A percentile compares a stretch with the other conserved stretches of the same genome.
Evolutionary conservation across 2,329 filamentous ascomycete genomes (phyloP).

Genomic region (Helicocarpus griseus): DNA sequence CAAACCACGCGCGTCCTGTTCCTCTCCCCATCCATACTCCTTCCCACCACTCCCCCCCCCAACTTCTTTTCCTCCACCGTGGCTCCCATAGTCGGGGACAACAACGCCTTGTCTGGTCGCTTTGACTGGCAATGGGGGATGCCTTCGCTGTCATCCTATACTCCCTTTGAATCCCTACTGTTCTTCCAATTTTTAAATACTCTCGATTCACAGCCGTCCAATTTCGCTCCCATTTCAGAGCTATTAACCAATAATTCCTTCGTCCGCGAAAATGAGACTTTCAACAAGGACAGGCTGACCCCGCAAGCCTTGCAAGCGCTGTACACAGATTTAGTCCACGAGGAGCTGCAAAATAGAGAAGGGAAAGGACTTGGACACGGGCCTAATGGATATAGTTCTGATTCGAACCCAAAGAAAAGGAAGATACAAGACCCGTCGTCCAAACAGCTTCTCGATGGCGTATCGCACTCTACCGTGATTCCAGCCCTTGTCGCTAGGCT

Average conservation of each 20-base stretch:
- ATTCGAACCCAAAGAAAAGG: constrained; percentile 55
- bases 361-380: constrained; percentile 22
- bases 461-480: constrained; percentile 57
- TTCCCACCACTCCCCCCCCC: background rate
- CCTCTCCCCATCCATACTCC: no score
- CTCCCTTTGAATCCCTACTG: constrained; percentile 74
- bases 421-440: constrained; percentile 60
- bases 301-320: constrained; percentile 70
- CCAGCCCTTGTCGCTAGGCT: constrained; percentile 62
- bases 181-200: constrained; percentile 70
- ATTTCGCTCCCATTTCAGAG: constrained; percentile 64
- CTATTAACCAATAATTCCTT: constrained; percentile 63
- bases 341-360: constrained; percentile 51
- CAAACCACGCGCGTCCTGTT: background rate
- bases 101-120: constrained; percentile 26
- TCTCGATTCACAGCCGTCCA: constrained; percentile 54
- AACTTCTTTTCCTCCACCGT: constrained; percentile 18
- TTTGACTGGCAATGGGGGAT: constrained; percentile 41
- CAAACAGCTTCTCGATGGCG: constrained; percentile 50
- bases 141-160: constrained; percentile 58
- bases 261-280: constrained; percentile 59
- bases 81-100: constrained; percentile 26
- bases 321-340: constrained; percentile 65
- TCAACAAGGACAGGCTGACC: constrained; percentile 63
- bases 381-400: constrained; percentile 22